Percentiles rank a stretch among this genome's conserved stretches.
These are phyloP conservation scores for Pseudozyma sp. DNA, from an alignment of 1,284 basidiomycete species.

Conservation along the genomic window DNA sequence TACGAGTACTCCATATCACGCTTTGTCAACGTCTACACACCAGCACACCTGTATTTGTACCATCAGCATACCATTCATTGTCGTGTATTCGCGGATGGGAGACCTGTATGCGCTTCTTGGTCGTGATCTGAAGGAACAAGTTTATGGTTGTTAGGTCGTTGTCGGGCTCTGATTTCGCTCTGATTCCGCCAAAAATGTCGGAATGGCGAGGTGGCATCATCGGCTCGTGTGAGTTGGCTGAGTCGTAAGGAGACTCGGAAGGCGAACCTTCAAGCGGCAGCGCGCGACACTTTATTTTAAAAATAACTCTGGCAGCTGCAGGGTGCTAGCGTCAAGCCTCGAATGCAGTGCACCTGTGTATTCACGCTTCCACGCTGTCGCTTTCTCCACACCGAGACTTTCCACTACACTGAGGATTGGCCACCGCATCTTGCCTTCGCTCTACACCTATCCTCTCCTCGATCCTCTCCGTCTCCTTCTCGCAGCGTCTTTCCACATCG, in stretches of 20 bases:
- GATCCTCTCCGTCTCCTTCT: background rate
- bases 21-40: background rate
- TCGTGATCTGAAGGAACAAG: too few species aligned
- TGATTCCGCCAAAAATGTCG: too few species aligned
- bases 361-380: conserved; percentile 25
- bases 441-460: background rate
- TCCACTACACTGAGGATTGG: background rate
- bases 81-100: too few species aligned
- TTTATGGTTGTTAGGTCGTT: too few species aligned
- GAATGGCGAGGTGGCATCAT: background rate
- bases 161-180: too few species aligned
- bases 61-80: background rate
- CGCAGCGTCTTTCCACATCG: background rate
- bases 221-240: conserved; percentile 9
- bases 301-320: conserved; percentile 8
- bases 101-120: background rate
- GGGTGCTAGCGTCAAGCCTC: conserved; percentile 3
- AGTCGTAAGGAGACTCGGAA: conserved; percentile 6
- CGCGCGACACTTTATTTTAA: conserved; percentile 5
- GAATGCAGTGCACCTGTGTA: background rate
- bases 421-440: background rate
- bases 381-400: conserved; percentile 29
- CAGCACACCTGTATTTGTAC: conserved; percentile 22
- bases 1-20: too few species aligned
- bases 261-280: background rate